Base-by-base conservation (phyloP, 1,139 yeast species). In the Yamadazyma songkhlaensis region DNA sequence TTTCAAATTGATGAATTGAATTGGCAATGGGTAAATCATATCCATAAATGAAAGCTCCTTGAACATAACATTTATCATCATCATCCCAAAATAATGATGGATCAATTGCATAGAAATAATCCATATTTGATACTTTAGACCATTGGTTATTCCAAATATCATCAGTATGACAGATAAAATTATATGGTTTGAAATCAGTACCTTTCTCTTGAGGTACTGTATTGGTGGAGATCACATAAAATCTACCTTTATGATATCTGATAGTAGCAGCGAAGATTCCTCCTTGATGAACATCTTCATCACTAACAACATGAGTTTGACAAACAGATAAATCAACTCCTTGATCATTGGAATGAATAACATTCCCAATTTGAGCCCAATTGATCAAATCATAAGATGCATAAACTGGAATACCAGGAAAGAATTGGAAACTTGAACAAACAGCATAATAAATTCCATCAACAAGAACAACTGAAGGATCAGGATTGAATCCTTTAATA, bases 341-440 rank as follows among this genome's bases (percentile, higher is more conserved):
- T 36, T 41, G 44, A 21, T 36, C 34, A 21, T 33, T 35, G 7
- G 24, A 20, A 32, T 38, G 35, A 10, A 41, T 32, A n/a, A 41
- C 44, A 29, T 38, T 41, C 11, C 44, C 44, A 17, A 41, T 41
- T 27, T 41, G 44, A n/a, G 29, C 24, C 44, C 44, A 41, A 28
- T 41, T 35, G 30, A 39, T 33, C 13, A 41, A 35, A 35, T 41
- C 38, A 21, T 31, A 36, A 6, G 43, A 39, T 9, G 37, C 37
- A 35, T 41, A 39, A 9, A 41, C 33, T 13, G 44, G 44, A 24
- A 39, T 39, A 8, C 36, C 42, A 9, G 44, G 43, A 25, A 39
- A 41, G 29, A 39, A 37, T 25, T 31, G 38, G 23, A 41, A 41
- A 13, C 30, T 26, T 6, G 43, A 39, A 27, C 37, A 27, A 8